These are phyloP conservation scores for Davidsoniella neocaledoniae DNA, from an alignment of 2,329 filamentous ascomycete genomes.

Conservation along the genomic window DNA sequence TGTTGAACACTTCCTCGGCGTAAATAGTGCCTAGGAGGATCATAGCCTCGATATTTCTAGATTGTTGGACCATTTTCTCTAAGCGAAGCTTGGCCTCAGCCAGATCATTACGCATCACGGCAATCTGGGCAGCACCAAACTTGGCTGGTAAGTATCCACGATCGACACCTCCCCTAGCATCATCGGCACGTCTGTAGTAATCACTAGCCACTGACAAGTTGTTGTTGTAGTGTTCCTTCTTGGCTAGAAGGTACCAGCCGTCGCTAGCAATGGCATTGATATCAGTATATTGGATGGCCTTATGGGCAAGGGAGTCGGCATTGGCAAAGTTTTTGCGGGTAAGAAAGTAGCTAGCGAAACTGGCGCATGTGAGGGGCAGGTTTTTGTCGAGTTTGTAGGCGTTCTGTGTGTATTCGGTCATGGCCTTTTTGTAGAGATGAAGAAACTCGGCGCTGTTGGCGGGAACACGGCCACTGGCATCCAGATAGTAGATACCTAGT, in stretches of 20 bases:
- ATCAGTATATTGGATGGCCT: constrained; percentile 89
- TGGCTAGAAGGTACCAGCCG: constrained; percentile 86
- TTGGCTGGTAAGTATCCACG: constrained; percentile 86
- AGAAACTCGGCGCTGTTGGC: constrained; percentile 76
- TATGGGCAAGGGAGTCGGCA: constrained; percentile 73
- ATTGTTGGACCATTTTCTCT: constrained; percentile 84
- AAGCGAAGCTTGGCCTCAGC: constrained; percentile 85
- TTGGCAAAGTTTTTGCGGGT: constrained; percentile 64
- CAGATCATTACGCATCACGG: constrained; percentile 66
- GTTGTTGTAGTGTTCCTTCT: constrained; percentile 75
- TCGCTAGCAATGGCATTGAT: constrained; percentile 94
- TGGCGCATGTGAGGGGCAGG: constrained; percentile 73
- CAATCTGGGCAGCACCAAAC: constrained; percentile 81
- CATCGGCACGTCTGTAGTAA: constrained; percentile 79
- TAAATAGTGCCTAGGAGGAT: constrained; percentile 80
- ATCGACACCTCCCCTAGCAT: constrained; percentile 80
- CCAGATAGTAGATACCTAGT: constrained; percentile 76
- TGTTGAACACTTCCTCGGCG: constrained; percentile 82
- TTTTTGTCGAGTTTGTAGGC: constrained; percentile 89
- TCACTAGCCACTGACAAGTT: constrained; percentile 61
- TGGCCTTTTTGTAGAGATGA: constrained; percentile 75
- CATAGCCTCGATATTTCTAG: constrained; percentile 75
- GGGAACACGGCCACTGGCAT: constrained; percentile 66
- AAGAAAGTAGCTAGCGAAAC: constrained; percentile 81
- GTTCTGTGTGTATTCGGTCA: constrained; percentile 85